These are phyloP conservation scores for Collybia nuda DNA, from an alignment of 768 basidiomycete genomes.

Conservation along the genomic window DNA sequence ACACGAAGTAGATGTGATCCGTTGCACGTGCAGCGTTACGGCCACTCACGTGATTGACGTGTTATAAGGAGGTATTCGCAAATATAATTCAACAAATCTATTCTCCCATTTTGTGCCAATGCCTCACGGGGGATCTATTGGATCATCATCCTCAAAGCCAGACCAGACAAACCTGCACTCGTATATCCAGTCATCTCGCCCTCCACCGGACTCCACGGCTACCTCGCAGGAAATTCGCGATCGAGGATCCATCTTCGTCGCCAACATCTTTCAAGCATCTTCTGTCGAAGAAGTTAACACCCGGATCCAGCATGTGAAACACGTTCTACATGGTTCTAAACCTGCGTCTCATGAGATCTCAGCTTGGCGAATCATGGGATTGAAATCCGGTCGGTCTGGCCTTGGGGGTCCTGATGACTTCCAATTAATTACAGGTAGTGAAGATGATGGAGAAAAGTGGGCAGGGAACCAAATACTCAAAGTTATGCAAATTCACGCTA, in stretches of 20 bases:
- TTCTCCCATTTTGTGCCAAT: too few relatives aligned
- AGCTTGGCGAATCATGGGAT: conserved; percentile 78
- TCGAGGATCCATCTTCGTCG: conserved; percentile 72
- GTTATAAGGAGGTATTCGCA: too few relatives aligned
- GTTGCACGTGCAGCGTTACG: too few relatives aligned
- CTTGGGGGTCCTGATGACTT: conserved; percentile 77
- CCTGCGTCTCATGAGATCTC: conserved; percentile 71
- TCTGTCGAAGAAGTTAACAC: conserved; percentile 50
- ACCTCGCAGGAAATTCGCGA: conserved; percentile 78
- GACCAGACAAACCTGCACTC: conserved; percentile 40
- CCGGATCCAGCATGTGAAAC: conserved; percentile 50
- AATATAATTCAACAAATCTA: too few relatives aligned
- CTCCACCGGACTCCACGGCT: conserved; percentile 43
- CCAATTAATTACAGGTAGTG: conserved; percentile 56
- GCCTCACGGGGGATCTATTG: too few relatives aligned
- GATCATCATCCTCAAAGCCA: too few relatives aligned
- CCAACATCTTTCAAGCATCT: conserved; percentile 55
- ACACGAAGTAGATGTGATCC: too few relatives aligned
- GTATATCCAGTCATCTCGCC: conserved; percentile 47
- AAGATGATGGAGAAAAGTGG: conserved; percentile 81
- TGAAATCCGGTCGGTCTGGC: conserved; percentile 65
- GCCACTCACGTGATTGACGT: too few relatives aligned
- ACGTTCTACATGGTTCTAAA: conserved; percentile 55
- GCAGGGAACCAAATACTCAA: conserved; percentile 62
- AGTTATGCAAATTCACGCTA: conserved; percentile 67